These are phyloP conservation scores for Rubia peregrina DNA, from an alignment of 305 asterid species.

Conservation along the genomic window DNA sequence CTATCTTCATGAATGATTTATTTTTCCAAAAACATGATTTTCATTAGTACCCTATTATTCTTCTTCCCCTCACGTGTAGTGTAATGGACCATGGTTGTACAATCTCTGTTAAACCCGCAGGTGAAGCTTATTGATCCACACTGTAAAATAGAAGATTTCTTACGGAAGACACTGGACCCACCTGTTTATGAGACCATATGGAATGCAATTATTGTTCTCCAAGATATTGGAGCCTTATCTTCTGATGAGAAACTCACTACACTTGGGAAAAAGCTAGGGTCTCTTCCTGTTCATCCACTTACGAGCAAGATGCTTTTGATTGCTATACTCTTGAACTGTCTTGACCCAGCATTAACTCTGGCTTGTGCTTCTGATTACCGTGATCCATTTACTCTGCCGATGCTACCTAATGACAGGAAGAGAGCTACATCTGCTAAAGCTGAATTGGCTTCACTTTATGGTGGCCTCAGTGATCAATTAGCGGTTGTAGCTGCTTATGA, in stretches of 20 bases:
- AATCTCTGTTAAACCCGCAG: conserved; percentile 27
- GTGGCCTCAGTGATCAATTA: conserved; percentile 84
- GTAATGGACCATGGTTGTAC: not conserved
- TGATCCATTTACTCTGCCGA: conserved; percentile 81
- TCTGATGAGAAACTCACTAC: conserved; percentile 76
- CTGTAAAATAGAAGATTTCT: conserved; percentile 74
- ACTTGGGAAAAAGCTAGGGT: conserved; percentile 80
- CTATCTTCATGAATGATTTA: not conserved
- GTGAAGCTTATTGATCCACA: conserved; percentile 80
- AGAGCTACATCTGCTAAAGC: conserved; percentile 61
- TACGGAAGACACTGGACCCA: conserved; percentile 81
- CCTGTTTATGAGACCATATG: conserved; percentile 75
- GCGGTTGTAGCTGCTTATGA: conserved; percentile 88
- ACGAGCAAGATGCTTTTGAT: conserved; percentile 93
- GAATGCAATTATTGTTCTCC: conserved; percentile 71
- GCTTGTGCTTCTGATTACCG: conserved; percentile 83
- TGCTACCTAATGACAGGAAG: conserved; percentile 60
- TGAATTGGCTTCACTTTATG: conserved; percentile 69
- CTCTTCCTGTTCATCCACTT: conserved; percentile 85
- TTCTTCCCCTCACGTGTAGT: not conserved
- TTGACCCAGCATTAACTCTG: conserved; percentile 85
- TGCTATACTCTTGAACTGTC: conserved; percentile 74
- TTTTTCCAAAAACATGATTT: not conserved
- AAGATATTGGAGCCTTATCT: conserved; percentile 82
- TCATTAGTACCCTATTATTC: not conserved